Evolutionary conservation across 192 early-diverging fungal genomes (phyloP), one percentile per base, ranked within the genome.

Genomic region (Thamnidium elegans): DNA sequence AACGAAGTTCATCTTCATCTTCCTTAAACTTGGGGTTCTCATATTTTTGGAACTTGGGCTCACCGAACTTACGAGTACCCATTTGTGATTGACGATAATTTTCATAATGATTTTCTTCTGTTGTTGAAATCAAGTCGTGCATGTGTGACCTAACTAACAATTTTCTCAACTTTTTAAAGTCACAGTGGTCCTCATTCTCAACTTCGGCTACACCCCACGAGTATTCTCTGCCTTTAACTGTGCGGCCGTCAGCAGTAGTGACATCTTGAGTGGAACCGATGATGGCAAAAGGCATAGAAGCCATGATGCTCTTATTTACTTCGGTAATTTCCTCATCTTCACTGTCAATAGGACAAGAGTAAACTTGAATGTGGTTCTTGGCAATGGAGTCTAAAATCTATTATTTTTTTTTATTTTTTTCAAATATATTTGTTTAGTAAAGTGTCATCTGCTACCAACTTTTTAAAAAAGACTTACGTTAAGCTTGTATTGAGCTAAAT

Each of bases 131-230:
- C 50, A 99, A 82, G 72, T 98, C 96, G 58, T 95, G 82, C 95
- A 99, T 97, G 74, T 99, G 96, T 17, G 94, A 94, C 63, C 91
- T 84, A 63, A 91, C 78, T 7, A 93, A 73, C 81, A 94, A 83
- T 69, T 96, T 89, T 64, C 97, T 86, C 55, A 99, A 80, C 69
- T 94, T 92, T 56, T 91, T 86, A 74, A 99, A 99, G 68, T 98
- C 97, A 80, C 92, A 94, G 79, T 98, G 97, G 7, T 83, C 82
- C 69, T 94, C 91, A 72, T 95, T 93, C 71, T 99, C 97, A 23
- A 99, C 96, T 80, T 99, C 93, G 66, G 96, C 90, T 36, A 94
- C 82, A 50, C 95, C 95, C 91, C 92, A 97, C 21, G 93, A 89
- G 65, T 96, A 96, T 52, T 88, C 74, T 43, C 97, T 85, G 10